phyloP scores from a whole-genome alignment of 129 eudicot genomes.

The Mikania micrantha region DNA sequence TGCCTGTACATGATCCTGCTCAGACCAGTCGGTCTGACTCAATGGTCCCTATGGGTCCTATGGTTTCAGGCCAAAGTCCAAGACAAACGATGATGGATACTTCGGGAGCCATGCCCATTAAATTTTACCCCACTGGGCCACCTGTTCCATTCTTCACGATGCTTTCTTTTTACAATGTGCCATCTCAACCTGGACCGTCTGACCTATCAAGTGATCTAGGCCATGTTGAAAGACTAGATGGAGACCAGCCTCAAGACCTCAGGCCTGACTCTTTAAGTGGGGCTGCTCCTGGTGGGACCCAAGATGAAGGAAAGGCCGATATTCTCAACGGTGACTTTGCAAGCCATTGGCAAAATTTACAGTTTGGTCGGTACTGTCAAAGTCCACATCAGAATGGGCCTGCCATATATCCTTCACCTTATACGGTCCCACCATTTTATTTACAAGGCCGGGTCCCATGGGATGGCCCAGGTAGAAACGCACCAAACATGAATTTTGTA shows the following conservation, averaged over 20 bases:
- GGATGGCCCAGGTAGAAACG: conserved; percentile 85
- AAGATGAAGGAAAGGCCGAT: conserved; percentile 47
- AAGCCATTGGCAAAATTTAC: conserved; percentile 91
- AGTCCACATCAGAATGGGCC: conserved; percentile 50
- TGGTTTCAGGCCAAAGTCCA: conserved; percentile 55
- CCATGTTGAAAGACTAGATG: too few relatives aligned
- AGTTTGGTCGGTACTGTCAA: conserved; percentile 76
- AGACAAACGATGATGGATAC: conserved; percentile 58
- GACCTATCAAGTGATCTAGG: conserved; percentile 53
- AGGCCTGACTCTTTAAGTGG: conserved; percentile 23
- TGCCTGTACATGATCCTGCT: conserved; percentile 45
- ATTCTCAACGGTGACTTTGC: conserved; percentile 81
- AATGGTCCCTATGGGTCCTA: conserved; percentile 45
- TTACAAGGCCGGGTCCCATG: conserved; percentile 79
- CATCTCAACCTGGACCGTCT: conserved; percentile 46
- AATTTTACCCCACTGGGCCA: conserved; percentile 94
- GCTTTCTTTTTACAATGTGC: conserved; percentile 58
- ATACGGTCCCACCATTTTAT: conserved; percentile 69
- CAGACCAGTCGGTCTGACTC: conserved; percentile 72
- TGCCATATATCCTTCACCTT: conserved; percentile 55
- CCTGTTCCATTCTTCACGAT: conserved; percentile 88
- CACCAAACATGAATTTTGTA: conserved; percentile 48
- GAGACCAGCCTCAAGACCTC: conserved; percentile 35
- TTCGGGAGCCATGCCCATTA: conserved; percentile 45
- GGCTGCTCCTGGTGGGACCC: conserved; percentile 26